Base-by-base conservation (phyloP, 306 rosid genomes). In the Astragalus membranaceus region DNA sequence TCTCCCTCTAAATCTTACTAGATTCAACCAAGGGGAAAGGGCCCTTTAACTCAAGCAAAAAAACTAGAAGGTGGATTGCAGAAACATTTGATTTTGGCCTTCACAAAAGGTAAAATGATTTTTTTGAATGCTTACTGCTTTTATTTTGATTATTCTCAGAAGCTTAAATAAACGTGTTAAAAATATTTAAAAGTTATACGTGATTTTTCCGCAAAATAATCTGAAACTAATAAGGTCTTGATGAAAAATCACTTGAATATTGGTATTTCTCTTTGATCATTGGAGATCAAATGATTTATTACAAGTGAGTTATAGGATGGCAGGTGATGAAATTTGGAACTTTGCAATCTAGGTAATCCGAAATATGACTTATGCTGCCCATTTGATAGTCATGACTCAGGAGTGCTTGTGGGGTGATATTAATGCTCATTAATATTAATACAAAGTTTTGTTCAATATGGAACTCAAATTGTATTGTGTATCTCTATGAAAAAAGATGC, bases 31-130 rank as follows among this genome's bases (percentile, higher is more conserved):
- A n/a, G n/a, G n/a, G n/a, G n/a, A n/a, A n/a, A n/a, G n/a, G n/a
- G n/a, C n/a, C n/a, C n/a, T n/a, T n/a, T n/a, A n/a, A 83, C 91
- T 81, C 92, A 87, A 35, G 83, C 86, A 13, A 94, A 88, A 80
- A 91, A 90, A 80, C 77, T 85, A 78, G 97, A 90, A 81, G 91
- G 96, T 62, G 94, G 96, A 70, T 75, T 94, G 80, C 97, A 94
- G 51, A 86, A 87, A 68, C 96, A 88, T 87, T 85, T 94, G 74
- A 78, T 85, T 68, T 84, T 86, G 82, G 88, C 95, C 52, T 94
- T 94, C 75, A 80, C 78, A 67, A 94, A 83, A 94, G 98, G 98
- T 94, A 85, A 48, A 55, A 41, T 75, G 60, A 60, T 75, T 67
- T 67, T 53, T 50, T 44, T 58, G 54, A 68, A 12, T 75, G 53